phyloP scores from a whole-genome alignment of 192 early-diverging fungal genomes.

The Backusella tarrabulga region DNA sequence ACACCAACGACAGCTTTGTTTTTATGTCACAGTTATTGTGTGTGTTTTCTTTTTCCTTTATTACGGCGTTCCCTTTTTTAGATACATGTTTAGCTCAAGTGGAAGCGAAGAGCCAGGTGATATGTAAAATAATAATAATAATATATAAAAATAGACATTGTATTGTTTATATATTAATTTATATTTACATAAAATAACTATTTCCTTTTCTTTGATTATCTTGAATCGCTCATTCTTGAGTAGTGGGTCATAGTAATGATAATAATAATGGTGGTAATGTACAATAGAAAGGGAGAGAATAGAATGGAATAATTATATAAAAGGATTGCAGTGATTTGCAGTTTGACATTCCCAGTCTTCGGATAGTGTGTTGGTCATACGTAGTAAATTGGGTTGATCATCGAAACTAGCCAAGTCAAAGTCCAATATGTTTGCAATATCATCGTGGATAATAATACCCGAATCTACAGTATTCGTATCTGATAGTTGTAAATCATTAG shows the following conservation, averaged over 20 bases:
- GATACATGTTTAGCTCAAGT: conserved; percentile 1
- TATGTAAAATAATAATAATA: background rate
- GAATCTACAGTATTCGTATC: background rate
- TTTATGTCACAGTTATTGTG: conserved; percentile 25
- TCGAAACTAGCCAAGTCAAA: background rate
- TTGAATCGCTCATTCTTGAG: too few relatives aligned
- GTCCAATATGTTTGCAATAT: background rate
- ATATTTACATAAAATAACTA: background rate
- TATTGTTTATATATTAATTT: background rate
- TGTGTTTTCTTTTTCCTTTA: conserved; percentile 32
- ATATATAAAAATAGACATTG: background rate
- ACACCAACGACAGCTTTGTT: conserved; percentile 38
- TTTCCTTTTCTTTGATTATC: background rate
- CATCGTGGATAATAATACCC: background rate
- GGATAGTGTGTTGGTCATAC: background rate
- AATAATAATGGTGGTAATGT: background rate
- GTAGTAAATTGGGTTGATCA: background rate
- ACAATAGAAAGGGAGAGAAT: background rate
- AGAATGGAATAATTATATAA: background rate
- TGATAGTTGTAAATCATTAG: background rate
- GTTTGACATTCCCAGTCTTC: background rate
- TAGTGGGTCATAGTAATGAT: too few relatives aligned
- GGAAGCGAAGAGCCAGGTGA: conserved; percentile 8
- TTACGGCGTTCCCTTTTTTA: conserved; percentile 19
- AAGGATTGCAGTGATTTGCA: background rate